Evolutionary conservation across 176 grass and related monocot genomes (phyloP).

Genomic region (Cenchrus fungigraminus): DNA sequence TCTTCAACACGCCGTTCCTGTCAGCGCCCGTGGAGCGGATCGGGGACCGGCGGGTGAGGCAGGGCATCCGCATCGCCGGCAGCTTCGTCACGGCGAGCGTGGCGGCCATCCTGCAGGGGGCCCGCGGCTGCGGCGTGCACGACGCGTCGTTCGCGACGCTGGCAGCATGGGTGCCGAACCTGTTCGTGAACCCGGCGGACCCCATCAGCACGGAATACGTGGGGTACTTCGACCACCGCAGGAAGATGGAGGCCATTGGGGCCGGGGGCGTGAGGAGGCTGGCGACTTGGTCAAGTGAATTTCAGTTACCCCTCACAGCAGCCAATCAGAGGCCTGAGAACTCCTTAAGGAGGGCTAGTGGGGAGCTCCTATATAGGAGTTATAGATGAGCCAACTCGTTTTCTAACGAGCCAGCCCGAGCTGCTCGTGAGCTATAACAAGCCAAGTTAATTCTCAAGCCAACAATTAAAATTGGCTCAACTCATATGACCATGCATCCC

Average conservation of each 20-base stretch:
- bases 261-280: slow-evolving; percentile 61
- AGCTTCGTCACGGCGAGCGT: slow-evolving; percentile 66
- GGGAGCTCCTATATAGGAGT: too few species aligned
- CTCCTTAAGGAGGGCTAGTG: too few species aligned
- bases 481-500: too few species aligned
- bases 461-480: too few species aligned
- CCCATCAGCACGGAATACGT: slow-evolving; percentile 67
- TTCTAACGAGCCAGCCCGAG: too few species aligned
- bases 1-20: slow-evolving; percentile 77
- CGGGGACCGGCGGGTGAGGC: slow-evolving; percentile 48
- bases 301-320: too few species aligned
- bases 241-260: slow-evolving; percentile 75
- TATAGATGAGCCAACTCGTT: too few species aligned
- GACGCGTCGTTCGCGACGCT: slow-evolving; percentile 55
- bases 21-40: slow-evolving; percentile 70
- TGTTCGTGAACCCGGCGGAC: slow-evolving; percentile 79
- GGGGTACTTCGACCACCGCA: slow-evolving; percentile 76
- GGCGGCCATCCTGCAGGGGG: slow-evolving; percentile 40
- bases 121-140: not conserved
- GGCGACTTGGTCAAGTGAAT: slow-evolving; percentile 53
- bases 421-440: too few species aligned
- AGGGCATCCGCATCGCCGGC: slow-evolving; percentile 57
- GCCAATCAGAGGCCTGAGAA: too few species aligned
- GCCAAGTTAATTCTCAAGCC: too few species aligned
- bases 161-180: slow-evolving; percentile 60